A percentile compares a stretch with the other conserved stretches of the same genome.
Evolutionary conservation across 352 stramenopile genomes (phyloP).

Genomic region (Ophiocytium majus): DNA sequence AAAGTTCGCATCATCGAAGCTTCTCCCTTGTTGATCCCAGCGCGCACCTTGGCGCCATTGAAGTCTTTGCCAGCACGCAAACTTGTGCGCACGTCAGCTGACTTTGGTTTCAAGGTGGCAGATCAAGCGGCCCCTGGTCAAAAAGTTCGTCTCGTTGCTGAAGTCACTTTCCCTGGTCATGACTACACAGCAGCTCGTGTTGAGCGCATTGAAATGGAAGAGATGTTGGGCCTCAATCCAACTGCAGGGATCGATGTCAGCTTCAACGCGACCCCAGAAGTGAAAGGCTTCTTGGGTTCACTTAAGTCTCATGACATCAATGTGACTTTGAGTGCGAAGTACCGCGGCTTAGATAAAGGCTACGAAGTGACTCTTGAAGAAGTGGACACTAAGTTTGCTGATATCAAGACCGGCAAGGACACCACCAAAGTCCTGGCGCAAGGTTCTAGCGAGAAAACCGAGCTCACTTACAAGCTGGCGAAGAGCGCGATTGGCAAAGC

Average conservation of each 20-base stretch:
- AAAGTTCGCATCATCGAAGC: neutral
- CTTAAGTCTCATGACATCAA: neutral
- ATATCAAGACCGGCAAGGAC: neutral
- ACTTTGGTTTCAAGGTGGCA: neutral
- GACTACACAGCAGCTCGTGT: neutral
- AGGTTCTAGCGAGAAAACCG: neutral
- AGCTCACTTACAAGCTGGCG: neutral
- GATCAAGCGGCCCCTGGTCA: neutral
- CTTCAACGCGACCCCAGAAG: neutral
- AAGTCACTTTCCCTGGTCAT: neutral
- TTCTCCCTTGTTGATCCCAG: neutral
- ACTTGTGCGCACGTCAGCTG: neutral
- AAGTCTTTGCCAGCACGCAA: neutral
- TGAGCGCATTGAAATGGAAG: neutral
- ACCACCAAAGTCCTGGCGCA: neutral
- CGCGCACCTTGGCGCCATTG: neutral
- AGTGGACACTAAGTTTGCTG: neutral
- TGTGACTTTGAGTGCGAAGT: neutral
- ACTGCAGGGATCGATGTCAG: neutral
- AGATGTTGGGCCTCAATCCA: neutral
- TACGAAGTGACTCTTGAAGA: neutral
- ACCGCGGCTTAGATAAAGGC: neutral
- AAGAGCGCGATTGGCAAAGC: neutral
- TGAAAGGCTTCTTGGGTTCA: neutral
- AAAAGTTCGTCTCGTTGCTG: neutral